Evolutionary conservation across 176 grass and related monocot species (phyloP).

Genomic region (Microstegium vimineum): DNA sequence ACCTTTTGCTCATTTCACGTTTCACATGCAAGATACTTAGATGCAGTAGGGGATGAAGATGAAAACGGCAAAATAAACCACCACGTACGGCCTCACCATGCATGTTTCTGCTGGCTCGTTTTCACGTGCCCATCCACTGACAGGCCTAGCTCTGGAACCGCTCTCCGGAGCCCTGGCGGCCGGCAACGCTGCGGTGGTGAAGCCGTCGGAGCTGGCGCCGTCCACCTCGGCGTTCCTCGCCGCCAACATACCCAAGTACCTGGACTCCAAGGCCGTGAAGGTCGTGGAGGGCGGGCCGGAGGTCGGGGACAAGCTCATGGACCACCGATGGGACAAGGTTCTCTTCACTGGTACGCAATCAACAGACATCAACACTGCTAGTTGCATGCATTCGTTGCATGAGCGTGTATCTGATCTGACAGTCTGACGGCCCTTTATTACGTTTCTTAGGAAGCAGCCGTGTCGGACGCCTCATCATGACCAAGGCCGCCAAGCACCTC

Average conservation of each 20-base stretch:
- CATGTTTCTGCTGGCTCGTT: neutral
- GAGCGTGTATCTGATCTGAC: neutral
- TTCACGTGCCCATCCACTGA: too few relatives aligned
- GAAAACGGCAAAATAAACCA: too few relatives aligned
- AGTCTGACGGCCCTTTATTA: neutral
- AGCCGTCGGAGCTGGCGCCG: constrained; percentile 79
- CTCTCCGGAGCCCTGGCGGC: constrained; percentile 71
- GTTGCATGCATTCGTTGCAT: neutral
- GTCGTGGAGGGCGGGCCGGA: constrained; percentile 57
- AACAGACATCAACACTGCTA: too few relatives aligned
- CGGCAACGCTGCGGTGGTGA: constrained; percentile 67
- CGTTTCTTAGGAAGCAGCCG: constrained; percentile 36
- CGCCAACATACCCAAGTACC: constrained; percentile 50
- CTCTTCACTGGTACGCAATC: constrained; percentile 82
- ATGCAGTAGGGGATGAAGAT: too few relatives aligned
- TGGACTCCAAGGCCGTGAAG: constrained; percentile 64
- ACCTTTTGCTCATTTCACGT: too few relatives aligned
- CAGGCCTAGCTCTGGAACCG: constrained; percentile 65
- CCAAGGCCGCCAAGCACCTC: constrained; percentile 71
- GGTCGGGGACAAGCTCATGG: constrained; percentile 66
- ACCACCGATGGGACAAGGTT: constrained; percentile 83
- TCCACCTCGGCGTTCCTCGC: constrained; percentile 53
- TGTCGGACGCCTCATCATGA: constrained; percentile 70
- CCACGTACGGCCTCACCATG: too few relatives aligned
- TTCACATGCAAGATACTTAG: too few relatives aligned